Evolutionary conservation across 345 rosid species (phyloP).

Genomic region (Euphorbia peplus): DNA sequence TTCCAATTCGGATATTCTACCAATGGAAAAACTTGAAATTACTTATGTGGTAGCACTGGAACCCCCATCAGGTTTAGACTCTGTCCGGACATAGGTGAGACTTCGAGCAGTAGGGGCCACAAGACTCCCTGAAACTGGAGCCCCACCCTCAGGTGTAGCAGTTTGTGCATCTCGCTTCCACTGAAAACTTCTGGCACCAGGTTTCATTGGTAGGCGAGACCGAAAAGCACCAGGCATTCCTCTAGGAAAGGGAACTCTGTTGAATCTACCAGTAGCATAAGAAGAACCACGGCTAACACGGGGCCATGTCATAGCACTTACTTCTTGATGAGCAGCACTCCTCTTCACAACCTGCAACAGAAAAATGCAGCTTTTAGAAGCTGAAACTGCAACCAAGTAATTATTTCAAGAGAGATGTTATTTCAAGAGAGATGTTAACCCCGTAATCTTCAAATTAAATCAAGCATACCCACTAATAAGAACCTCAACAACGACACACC

Average conservation of each 20-base stretch:
- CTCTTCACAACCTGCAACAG: conserved; percentile 70
- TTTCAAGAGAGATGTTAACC: not conserved
- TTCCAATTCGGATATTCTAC: not conserved
- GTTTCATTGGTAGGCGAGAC: conserved; percentile 53
- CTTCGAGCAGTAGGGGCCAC: conserved; percentile 48
- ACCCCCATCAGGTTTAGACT: conserved; percentile 45
- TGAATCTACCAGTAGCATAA: conserved; percentile 48
- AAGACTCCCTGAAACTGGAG: conserved; percentile 28
- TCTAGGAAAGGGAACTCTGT: conserved; percentile 58
- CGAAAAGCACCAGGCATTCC: conserved; percentile 60
- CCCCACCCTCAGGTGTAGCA: conserved; percentile 36
- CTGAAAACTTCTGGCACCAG: conserved; percentile 84
- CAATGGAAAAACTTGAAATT: not conserved
- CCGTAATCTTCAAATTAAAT: too few species aligned
- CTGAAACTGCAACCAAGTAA: not conserved
- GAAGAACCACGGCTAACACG: conserved; percentile 44
- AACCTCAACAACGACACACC: too few species aligned
- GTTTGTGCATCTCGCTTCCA: conserved; percentile 81
- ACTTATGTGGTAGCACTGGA: conserved; percentile 33
- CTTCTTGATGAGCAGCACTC: conserved; percentile 55
- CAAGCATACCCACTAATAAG: too few species aligned
- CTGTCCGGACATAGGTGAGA: conserved; percentile 73
- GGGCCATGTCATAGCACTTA: conserved; percentile 63
- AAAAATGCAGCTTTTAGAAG: not conserved
- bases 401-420: not conserved